Base-by-base conservation (phyloP, 208 protist species). In the Leishmania mexicana region DNA sequence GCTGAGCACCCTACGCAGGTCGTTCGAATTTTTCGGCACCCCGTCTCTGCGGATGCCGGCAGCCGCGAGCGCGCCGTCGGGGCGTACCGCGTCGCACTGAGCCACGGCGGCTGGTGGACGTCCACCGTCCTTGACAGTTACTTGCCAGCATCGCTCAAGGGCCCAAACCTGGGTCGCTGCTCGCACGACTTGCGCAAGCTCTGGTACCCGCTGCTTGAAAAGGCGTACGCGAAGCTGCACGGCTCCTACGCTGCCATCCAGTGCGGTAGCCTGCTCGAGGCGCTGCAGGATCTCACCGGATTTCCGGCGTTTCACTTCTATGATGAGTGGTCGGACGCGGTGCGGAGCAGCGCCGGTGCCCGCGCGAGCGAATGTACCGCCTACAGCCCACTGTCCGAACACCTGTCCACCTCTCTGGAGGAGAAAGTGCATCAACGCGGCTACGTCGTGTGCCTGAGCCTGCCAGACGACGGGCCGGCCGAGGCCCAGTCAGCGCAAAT, bases 161-260 rank as follows among this genome's bases (percentile, higher is more conserved):
- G 78, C 17, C 90, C 87, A 0, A 74, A 82, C 73, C 86, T 89
- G 70, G 87, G 80, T 3, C 82, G 86, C 35, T 88, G 84, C 78
- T 28, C 76, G 2, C 38, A 88, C 17, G 90, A 95, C 79, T 85
- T 85, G 67, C 76, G 87, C 45, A 87, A 95, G 78, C 76, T 96
- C 57, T 98, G 95, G 95, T 86, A 89, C 49, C 85, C 89, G 19
- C 75, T 98, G 42, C 78, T 96, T 53, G 88, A 97, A 80, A 97
- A 97, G 89, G 95, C 92, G 28, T 97, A 98, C 85, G 94, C 94
- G 45, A 98, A 97, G 85, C 57, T 90, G 31, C 80, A 93, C 83
- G 93, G 93, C 62, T 91, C 87, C 31, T 97, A 96, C 87, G 86
- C 89, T 8, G 88, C 88, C 45, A 93, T 97, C 42, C 76, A 83